Evolutionary conservation across 2,329 filamentous ascomycete genomes (phyloP), one percentile per base, ranked within the genome.

Genomic region (Trichoderma atroviride): DNA sequence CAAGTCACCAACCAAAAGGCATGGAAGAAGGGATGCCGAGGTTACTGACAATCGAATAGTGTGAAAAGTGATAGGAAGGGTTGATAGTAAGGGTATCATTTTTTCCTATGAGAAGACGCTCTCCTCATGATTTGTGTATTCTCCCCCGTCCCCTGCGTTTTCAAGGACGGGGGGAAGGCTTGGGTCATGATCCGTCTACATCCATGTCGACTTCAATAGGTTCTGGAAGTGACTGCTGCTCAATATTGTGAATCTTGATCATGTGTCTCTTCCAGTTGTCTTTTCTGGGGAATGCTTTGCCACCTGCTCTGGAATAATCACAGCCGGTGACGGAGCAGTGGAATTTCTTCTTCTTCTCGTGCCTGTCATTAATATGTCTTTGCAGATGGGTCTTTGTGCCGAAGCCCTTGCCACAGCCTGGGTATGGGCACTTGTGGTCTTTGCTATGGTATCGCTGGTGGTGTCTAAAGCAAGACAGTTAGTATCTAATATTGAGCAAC

Each of bases 181-280:
- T 11, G 24, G 5, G 24, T 71, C 68, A 71, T 35, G 70, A 52
- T 7, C 72, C 75, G 10, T 64, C 70, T 76, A 81, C 79, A 2
- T 78, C 74, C 29, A 79, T 77, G 69, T 83, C 83, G 19, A 78
- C 77, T 63, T 82, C 79, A 16, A 83, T 78, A 22, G 83, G 82
- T 19, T 82, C 80, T 1, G 83, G 82, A 6, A 81, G 77, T 27
- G 75, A 69, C 58, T 73, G 73, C 58, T 79, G 76, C 62, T 83
- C 82, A 70, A 83, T 76, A 43, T 82, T 77, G 73, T 89, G 87
- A 72, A 88, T 88, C 76, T 88, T 88, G 43, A 83, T 80, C 86
- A 89, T 88, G 74, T 89, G 87, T 68, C 87, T 79, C 73, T 86
- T 84, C 87, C 87, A 89, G 76, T 89, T 89, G 74, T 89, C 87